Percentiles rank a stretch among this genome's conserved stretches.
These are phyloP conservation scores for Leccinum cinnamomeum DNA, from an alignment of 1,284 basidiomycete genomes.

Conservation along the genomic window DNA sequence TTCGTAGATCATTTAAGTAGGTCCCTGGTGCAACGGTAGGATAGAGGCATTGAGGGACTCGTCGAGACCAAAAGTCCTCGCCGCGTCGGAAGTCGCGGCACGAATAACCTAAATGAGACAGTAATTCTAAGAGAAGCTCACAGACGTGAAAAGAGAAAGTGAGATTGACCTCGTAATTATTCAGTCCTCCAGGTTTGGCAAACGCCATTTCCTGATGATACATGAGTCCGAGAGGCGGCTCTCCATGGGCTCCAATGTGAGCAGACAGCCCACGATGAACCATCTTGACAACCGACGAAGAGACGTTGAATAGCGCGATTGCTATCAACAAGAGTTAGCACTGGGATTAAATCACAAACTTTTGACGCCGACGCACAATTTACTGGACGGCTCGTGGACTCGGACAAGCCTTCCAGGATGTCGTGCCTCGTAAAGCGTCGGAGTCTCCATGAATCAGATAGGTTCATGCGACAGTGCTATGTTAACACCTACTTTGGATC, in stretches of 20 bases:
- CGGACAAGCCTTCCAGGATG: conserved; percentile 57
- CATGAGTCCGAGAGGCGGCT: conserved; percentile 68
- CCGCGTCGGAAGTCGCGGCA: conserved; percentile 65
- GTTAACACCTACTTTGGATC: conserved; percentile 54
- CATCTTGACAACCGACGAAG: conserved; percentile 64
- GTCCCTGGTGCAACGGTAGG: conserved; percentile 46
- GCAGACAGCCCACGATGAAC: conserved; percentile 56
- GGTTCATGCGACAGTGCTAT: background rate
- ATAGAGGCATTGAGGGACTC: conserved; percentile 48
- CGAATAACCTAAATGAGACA: conserved; percentile 49
- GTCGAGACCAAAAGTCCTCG: conserved; percentile 61
- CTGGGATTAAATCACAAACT: background rate
- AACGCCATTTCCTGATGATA: conserved; percentile 74
- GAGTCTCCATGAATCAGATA: conserved; percentile 41
- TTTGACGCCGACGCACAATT: conserved; percentile 47
- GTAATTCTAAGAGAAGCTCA: background rate
- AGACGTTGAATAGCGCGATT: conserved; percentile 65
- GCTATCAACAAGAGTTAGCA: conserved; percentile 41
- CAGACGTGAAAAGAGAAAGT: background rate
- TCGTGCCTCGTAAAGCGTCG: conserved; percentile 64
- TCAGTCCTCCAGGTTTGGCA: conserved; percentile 54
- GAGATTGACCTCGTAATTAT: conserved; percentile 46
- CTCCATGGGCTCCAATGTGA: conserved; percentile 75
- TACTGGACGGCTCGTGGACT: conserved; percentile 57
- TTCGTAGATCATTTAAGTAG: conserved; percentile 52